These are phyloP conservation scores for Phytophthora rubi DNA, from an alignment of 352 stramenopile genomes.

Conservation along the genomic window DNA sequence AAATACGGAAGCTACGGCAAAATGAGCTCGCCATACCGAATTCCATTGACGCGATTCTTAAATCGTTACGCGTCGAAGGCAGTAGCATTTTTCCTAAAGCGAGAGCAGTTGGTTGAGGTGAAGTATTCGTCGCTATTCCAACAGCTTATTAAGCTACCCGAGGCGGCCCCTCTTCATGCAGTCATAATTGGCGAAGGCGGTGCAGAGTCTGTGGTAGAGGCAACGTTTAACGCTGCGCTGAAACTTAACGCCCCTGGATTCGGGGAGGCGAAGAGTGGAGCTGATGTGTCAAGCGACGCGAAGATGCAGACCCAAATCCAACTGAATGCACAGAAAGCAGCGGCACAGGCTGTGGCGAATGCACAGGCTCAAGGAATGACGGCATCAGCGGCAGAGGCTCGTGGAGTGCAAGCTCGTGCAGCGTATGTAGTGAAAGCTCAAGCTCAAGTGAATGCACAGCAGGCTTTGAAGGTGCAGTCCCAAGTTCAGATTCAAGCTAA, in stretches of 20 bases:
- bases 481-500: conserved; percentile 92
- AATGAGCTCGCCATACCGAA: conserved; percentile 92
- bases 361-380: conserved; percentile 85
- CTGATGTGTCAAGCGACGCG: conserved; percentile 59
- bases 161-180: conserved; percentile 86
- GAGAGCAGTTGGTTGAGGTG: conserved; percentile 78
- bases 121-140: conserved; percentile 95
- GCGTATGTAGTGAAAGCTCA: conserved; percentile 88
- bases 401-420: conserved; percentile 82
- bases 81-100: conserved; percentile 90
- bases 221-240: conserved; percentile 90
- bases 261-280: conserved; percentile 40
- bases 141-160: conserved; percentile 92
- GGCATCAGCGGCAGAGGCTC: conserved; percentile 67
- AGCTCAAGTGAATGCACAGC: conserved; percentile 84
- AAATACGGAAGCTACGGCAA: conserved; percentile 91
- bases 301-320: conserved; percentile 90
- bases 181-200: conserved; percentile 90
- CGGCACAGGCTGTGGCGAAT: conserved; percentile 75
- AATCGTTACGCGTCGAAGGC: conserved; percentile 91
- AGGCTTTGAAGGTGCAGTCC: conserved; percentile 84
- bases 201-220: conserved; percentile 90
- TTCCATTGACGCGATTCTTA: conserved; percentile 93
- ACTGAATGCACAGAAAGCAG: conserved; percentile 84
- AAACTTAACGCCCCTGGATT: conserved; percentile 57